Conservation (phyloP, 768 basidiomycete genomes). For the Boletus sp. region DNA sequence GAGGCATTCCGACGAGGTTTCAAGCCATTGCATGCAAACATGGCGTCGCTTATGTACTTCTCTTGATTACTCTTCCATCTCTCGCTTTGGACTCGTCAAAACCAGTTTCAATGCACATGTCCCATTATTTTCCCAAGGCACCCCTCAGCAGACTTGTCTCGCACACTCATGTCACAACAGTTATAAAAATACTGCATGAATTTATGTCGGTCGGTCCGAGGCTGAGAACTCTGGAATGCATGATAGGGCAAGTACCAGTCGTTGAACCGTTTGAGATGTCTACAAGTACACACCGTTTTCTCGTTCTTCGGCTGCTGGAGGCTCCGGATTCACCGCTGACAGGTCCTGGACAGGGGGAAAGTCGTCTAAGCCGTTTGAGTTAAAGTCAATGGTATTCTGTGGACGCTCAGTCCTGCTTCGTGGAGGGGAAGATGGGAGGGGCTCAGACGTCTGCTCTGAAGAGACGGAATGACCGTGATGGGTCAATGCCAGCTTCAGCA, state of each 20-base stretch:
- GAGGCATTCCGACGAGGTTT: conserved; percentile 52
- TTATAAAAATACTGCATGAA: not conserved
- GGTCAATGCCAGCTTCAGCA: conserved; percentile 60
- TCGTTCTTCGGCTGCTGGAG: not conserved
- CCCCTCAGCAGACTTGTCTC: not conserved
- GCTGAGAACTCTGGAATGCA: not conserved
- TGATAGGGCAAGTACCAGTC: not conserved
- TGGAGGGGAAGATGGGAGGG: not conserved
- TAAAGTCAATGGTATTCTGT: conserved; percentile 3
- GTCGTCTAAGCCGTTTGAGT: conserved; percentile 17
- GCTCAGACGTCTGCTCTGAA: conserved; percentile 10
- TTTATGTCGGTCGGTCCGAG: not conserved
- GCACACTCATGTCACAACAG: not conserved
- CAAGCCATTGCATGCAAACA: conserved; percentile 51
- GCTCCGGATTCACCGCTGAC: not conserved
- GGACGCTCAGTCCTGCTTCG: not conserved
- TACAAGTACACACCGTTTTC: conserved; percentile 30
- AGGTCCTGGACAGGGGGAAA: not conserved
- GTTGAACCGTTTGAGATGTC: not conserved
- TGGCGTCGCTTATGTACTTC: conserved; percentile 58
- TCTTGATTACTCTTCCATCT: conserved; percentile 29
- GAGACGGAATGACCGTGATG: conserved; percentile 56
- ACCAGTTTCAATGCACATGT: not conserved
- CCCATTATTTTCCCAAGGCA: not conserved
- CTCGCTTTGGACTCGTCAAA: not conserved